A percentile compares a stretch with the other conserved stretches of the same genome.
Conservation (phyloP, 140 eudicot genomes). For the Bidens hawaiensis region DNA sequence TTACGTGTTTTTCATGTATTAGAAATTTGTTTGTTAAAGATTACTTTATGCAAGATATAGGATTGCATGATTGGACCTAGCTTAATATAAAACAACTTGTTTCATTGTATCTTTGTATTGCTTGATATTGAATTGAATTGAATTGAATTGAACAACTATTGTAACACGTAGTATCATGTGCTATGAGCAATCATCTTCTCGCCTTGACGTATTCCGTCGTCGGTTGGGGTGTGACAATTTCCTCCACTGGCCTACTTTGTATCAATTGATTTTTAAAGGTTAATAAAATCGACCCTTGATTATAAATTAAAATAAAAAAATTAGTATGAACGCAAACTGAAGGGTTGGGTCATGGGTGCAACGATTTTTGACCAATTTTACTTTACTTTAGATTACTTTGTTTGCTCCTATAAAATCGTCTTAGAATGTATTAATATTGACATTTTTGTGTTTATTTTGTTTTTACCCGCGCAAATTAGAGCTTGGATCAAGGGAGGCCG, state of each 20-base stretch:
- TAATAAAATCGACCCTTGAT: neutral
- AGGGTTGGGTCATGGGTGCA: neutral
- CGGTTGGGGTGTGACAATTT: no score
- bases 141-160: no score
- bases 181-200: no score
- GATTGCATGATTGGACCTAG: no score
- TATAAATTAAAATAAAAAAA: neutral
- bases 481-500: slow-evolving; percentile 35
- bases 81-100: no score
- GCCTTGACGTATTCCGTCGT: no score
- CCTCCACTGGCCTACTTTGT: neutral
- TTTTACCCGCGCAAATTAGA: slow-evolving; percentile 30
- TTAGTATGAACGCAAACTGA: slow-evolving; percentile 11
- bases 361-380: slow-evolving; percentile 20
- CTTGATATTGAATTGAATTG: no score
- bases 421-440: slow-evolving; percentile 16
- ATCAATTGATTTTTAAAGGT: neutral
- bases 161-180: no score
- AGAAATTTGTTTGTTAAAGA: no score
- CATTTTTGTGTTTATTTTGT: slow-evolving; percentile 19
- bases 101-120: no score
- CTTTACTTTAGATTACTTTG: slow-evolving; percentile 10
- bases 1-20: no score
- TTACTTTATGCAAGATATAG: no score
- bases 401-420: slow-evolving; percentile 18